Conservation (phyloP, 805 yeast genomes). For the Cyberlindnera sargentensis region DNA sequence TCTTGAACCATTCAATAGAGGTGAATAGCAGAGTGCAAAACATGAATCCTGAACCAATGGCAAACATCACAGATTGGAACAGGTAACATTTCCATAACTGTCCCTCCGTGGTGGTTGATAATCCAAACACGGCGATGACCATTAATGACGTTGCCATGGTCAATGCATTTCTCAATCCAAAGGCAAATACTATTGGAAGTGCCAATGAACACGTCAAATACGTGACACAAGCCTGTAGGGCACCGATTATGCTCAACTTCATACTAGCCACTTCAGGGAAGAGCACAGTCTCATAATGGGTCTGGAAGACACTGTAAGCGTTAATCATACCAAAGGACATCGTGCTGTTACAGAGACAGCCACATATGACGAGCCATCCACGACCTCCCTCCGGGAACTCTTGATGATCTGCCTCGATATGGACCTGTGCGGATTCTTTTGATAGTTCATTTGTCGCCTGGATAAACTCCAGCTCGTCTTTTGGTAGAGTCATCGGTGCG, state of each 20-base stretch:
- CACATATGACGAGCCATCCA: slow-evolving; percentile 20
- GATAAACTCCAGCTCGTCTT: too few species aligned
- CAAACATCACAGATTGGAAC: slow-evolving; percentile 20
- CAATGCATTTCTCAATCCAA: slow-evolving; percentile 14
- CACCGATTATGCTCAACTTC: slow-evolving; percentile 19
- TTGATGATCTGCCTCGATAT: slow-evolving; percentile 9
- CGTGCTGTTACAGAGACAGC: slow-evolving; percentile 13
- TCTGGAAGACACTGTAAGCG: slow-evolving; percentile 20
- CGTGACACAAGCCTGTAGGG: slow-evolving; percentile 19
- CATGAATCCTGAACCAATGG: slow-evolving; percentile 33
- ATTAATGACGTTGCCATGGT: slow-evolving; percentile 8
- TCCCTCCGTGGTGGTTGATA: slow-evolving; percentile 12
- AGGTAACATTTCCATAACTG: slow-evolving; percentile 21
- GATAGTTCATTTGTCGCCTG: too few species aligned
- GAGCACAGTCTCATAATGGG: slow-evolving; percentile 18
- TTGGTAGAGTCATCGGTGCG: too few species aligned
- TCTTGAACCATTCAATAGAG: slow-evolving; percentile 65
- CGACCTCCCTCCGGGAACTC: slow-evolving; percentile 17
- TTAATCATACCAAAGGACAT: slow-evolving; percentile 20
- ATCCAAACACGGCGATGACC: slow-evolving; percentile 14
- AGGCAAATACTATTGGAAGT: slow-evolving; percentile 15
- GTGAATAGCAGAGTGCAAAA: slow-evolving; percentile 52
- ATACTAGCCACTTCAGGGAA: slow-evolving; percentile 12
- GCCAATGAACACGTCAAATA: slow-evolving; percentile 13
- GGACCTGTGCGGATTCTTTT: not conserved